Evolutionary conservation across 768 basidiomycete species (phyloP).

Genomic region (Lyophyllum semitale): DNA sequence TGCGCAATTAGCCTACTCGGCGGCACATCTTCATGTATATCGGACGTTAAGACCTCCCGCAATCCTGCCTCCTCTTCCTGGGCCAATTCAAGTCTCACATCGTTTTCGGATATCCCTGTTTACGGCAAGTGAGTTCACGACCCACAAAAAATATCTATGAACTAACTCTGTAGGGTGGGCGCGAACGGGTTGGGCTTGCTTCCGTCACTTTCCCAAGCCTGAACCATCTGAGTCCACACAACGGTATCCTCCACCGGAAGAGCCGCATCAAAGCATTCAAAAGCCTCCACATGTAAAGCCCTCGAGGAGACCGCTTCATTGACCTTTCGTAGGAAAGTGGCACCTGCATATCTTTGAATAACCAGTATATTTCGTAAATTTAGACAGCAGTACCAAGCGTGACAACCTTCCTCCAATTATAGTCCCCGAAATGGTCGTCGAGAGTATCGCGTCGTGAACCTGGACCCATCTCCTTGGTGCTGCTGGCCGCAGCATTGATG

Average conservation of each 20-base stretch:
- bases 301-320: constrained; percentile 8
- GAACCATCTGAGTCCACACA: constrained; percentile 1
- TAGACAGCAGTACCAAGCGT: constrained; percentile 14
- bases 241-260: neutral
- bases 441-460: constrained; percentile 24
- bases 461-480: constrained; percentile 27
- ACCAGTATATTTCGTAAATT: neutral
- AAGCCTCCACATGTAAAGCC: constrained; percentile 8
- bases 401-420: constrained; percentile 28
- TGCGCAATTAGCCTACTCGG: constrained; percentile 24
- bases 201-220: constrained; percentile 7
- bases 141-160: neutral
- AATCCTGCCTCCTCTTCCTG: constrained; percentile 8
- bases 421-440: constrained; percentile 22
- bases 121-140: neutral
- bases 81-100: constrained; percentile 10
- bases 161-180: neutral
- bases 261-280: constrained; percentile 9
- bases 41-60: neutral
- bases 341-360: neutral
- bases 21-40: constrained; percentile 11
- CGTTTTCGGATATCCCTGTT: constrained; percentile 8
- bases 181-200: constrained; percentile 9
- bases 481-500: constrained; percentile 18
- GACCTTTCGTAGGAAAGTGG: constrained; percentile 10